Conservation (phyloP, 345 rosid genomes). For the Jatropha curcas region DNA sequence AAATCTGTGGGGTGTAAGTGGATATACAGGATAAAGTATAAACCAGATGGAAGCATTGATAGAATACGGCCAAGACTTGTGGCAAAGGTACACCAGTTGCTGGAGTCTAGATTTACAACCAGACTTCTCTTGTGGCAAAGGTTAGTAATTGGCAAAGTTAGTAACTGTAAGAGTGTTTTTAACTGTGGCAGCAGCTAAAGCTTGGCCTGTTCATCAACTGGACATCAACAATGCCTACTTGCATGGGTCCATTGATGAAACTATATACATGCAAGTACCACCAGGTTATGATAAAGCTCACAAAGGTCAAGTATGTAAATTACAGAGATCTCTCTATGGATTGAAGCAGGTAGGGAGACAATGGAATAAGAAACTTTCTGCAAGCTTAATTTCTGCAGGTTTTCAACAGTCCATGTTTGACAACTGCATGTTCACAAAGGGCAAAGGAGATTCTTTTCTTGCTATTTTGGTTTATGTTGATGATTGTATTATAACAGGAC, state of each 20-base stretch:
- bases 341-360: not conserved
- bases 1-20: not conserved
- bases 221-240: not conserved
- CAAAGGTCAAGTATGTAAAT: not conserved
- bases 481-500: not conserved
- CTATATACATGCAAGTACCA: not conserved
- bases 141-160: too few species aligned
- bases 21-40: not conserved
- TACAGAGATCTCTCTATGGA: not conserved
- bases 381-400: not conserved
- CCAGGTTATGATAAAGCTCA: not conserved
- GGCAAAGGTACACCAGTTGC: not conserved
- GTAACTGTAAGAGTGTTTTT: not conserved
- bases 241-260: not conserved
- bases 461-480: not conserved
- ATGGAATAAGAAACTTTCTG: not conserved
- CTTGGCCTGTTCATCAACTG: too few species aligned
- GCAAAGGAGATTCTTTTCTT: not conserved
- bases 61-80: not conserved
- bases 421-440: not conserved
- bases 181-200: not conserved
- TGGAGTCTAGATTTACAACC: not conserved
- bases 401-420: not conserved
- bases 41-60: not conserved
- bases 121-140: not conserved